Base-by-base conservation (phyloP, 2,329 filamentous ascomycete genomes). In the Exophiala oligosperma region DNA sequence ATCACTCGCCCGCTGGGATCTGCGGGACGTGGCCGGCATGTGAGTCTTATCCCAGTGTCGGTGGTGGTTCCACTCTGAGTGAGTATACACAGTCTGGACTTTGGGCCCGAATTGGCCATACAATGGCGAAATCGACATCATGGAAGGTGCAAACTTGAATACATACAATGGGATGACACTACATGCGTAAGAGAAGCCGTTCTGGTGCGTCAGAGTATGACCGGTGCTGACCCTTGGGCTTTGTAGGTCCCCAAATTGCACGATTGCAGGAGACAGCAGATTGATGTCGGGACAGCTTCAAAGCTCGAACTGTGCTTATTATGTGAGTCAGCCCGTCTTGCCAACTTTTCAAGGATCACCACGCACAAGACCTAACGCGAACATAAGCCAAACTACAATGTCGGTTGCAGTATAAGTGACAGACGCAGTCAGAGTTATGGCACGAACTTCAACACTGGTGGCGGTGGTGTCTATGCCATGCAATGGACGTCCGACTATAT, bases 121-220 rank as follows among this genome's bases (percentile, higher is more conserved):
- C 37, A 76, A 75, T 2, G 87, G 87, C 32, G 87, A 90, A 73
- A 88, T 90, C 65, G 87, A 90, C 70, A 85, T 90, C 65, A 79
- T 90, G 62, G 87, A 90, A 75, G 86, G 86, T 35, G 85, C 89
- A 65, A 86, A 88, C 73, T 73, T 77, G 24, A 77, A 82, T 59
- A 70, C 72, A 1, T 73, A 78, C 60, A 81, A 86, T 68, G 70
- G 76, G 43, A 75, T 89, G 71, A 87, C 85, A 23, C 77, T 91
- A 41, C 84, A 88, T 74, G 87, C 87, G 0, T 70, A 35, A 32
- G 51, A 43, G 5, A 8, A 38, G 12, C 4, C 2, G 9, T 35
- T 9, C 7, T 29, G 2, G 6, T 9, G 3, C 24, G 29, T 9
- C 21, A 24, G 29, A 5, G 14, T 21, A 44, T 24, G 44, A 52